Percentiles rank a stretch among this genome's conserved stretches.
Evolutionary conservation across 148 eudicot species (phyloP).

Genomic region (Silene conica): DNA sequence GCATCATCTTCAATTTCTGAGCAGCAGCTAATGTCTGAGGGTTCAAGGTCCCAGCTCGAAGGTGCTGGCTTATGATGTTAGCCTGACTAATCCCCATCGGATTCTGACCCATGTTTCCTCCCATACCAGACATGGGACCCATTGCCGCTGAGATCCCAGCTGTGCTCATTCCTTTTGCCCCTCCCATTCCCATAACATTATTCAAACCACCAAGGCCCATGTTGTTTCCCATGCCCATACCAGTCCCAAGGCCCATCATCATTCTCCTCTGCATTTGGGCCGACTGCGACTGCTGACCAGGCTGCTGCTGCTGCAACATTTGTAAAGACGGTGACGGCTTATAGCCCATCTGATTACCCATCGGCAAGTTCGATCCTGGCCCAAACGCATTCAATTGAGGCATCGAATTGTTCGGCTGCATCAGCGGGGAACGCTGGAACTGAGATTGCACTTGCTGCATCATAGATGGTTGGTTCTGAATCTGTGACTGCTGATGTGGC

Average conservation of each 20-base stretch:
- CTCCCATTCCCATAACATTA: constrained; percentile 67
- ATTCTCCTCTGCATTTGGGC: constrained; percentile 57
- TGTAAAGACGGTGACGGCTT: constrained; percentile 49
- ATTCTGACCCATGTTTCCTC: constrained; percentile 53
- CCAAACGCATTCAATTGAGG: constrained; percentile 53
- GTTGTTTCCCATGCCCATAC: constrained; percentile 61
- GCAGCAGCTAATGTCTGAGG: constrained; percentile 28
- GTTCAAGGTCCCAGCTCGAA: constrained; percentile 47
- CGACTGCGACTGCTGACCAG: constrained; percentile 29
- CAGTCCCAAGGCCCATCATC: constrained; percentile 75
- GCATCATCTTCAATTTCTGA: constrained; percentile 38
- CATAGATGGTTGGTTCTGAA: constrained; percentile 13
- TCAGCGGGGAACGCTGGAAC: constrained; percentile 56
- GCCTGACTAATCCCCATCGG: constrained; percentile 41
- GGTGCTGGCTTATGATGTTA: constrained; percentile 55
- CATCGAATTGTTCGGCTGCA: constrained; percentile 52
- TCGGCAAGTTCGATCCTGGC: constrained; percentile 47
- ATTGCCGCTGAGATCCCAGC: constrained; percentile 31
- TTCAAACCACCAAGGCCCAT: constrained; percentile 77
- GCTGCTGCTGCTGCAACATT: constrained; percentile 54
- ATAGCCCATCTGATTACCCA: constrained; percentile 56
- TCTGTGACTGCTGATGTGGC: constrained; percentile 33
- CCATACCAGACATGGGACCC: constrained; percentile 58
- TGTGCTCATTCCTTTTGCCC: constrained; percentile 41
- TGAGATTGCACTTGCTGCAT: constrained; percentile 47